Evolutionary conservation across 768 basidiomycete genomes (phyloP).

Genomic region (Hericium coralloides): DNA sequence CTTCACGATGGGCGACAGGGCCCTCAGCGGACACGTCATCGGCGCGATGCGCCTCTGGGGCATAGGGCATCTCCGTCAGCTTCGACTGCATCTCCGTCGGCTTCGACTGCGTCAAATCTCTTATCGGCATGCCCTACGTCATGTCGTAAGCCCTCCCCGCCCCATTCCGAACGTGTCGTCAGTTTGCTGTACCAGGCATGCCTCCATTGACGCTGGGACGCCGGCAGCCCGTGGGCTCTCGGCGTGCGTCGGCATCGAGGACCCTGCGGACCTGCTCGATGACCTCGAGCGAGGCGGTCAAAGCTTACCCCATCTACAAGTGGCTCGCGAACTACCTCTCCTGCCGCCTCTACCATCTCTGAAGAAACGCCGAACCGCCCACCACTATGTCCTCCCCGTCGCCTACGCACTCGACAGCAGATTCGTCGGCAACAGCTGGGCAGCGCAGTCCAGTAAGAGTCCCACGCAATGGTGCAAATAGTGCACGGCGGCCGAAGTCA

Average conservation of each 20-base stretch:
- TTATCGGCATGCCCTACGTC: constrained; percentile 98
- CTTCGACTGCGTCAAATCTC: constrained; percentile 94
- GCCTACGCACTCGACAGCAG: neutral
- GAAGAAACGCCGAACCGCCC: constrained; percentile 7
- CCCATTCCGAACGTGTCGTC: constrained; percentile 3
- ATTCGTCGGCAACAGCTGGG: neutral
- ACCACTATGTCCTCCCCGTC: neutral
- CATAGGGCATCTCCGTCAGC: constrained; percentile 89
- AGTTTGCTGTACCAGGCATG: constrained; percentile 51
- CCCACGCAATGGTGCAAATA: constrained; percentile 6
- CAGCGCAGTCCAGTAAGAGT: constrained; percentile 2
- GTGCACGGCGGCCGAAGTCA: constrained; percentile 12
- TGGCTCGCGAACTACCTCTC: constrained; percentile 9
- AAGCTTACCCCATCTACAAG: constrained; percentile 50
- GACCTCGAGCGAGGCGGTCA: constrained; percentile 92
- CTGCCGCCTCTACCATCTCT: constrained; percentile 6
- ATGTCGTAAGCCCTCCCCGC: constrained; percentile 78
- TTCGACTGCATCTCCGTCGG: constrained; percentile 98
- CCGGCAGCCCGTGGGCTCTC: constrained; percentile 92
- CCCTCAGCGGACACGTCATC: constrained; percentile 84
- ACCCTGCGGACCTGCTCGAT: constrained; percentile 84
- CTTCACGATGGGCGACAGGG: constrained; percentile 90
- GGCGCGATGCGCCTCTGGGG: constrained; percentile 92
- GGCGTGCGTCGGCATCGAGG: constrained; percentile 99
- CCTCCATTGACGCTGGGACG: constrained; percentile 93